These are phyloP conservation scores for Mycosphaerella sp. DNA, from an alignment of 2,329 filamentous ascomycete species.

Conservation along the genomic window DNA sequence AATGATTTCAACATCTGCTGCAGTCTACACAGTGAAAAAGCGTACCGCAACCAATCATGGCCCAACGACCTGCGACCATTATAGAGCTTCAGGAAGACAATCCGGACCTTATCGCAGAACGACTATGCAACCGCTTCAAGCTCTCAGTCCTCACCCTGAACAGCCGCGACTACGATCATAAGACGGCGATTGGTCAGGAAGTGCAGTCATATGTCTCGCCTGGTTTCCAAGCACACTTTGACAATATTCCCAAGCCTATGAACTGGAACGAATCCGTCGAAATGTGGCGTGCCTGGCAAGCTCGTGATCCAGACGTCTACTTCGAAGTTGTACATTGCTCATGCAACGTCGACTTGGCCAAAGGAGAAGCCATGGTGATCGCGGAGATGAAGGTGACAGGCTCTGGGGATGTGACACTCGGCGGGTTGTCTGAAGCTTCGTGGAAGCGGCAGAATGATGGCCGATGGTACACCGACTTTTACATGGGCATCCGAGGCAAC, in stretches of 20 bases:
- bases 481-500: conserved; percentile 4
- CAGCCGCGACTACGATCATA: conserved; percentile 3
- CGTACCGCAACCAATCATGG: not conserved
- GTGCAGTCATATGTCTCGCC: conserved; percentile 2
- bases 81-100: not conserved
- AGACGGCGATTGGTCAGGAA: not conserved
- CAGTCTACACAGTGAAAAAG: too few species aligned
- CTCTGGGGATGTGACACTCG: conserved; percentile 1
- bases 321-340: conserved; percentile 5
- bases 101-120: not conserved
- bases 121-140: conserved; percentile 2
- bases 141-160: not conserved
- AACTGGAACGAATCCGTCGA: conserved; percentile 1
- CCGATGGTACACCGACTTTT: conserved; percentile 5
- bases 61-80: not conserved
- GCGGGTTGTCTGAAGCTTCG: conserved; percentile 1
- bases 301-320: not conserved
- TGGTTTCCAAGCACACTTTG: conserved; percentile 6
- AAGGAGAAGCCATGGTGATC: conserved; percentile 3
- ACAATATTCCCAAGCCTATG: conserved; percentile 2
- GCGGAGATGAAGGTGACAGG: conserved; percentile 5
- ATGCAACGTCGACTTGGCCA: conserved; percentile 7
- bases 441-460: conserved; percentile 3
- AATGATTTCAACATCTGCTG: too few species aligned
- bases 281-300: conserved; percentile 1